These are phyloP conservation scores for Pistacia atlantica DNA, from an alignment of 345 rosid genomes.

Conservation along the genomic window DNA sequence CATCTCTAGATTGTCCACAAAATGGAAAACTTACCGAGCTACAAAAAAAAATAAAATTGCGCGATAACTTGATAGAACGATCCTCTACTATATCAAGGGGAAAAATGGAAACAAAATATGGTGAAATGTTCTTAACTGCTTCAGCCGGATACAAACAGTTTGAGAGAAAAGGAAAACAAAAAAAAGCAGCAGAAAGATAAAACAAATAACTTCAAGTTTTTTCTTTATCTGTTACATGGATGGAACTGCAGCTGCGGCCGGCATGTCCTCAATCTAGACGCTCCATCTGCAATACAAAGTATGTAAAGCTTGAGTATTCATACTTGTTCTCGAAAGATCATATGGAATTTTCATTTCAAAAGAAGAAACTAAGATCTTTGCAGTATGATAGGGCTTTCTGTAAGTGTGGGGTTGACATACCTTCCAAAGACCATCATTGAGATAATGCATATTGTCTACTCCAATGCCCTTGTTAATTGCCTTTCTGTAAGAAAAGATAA, in stretches of 20 bases:
- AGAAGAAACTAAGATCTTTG: not conserved
- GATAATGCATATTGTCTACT: constrained; percentile 98
- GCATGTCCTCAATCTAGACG: constrained; percentile 63
- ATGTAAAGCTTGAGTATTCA: not conserved
- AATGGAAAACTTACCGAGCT: not conserved
- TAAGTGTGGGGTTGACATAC: constrained; percentile 29
- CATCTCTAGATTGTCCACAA: not conserved
- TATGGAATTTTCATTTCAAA: not conserved
- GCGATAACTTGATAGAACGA: not conserved
- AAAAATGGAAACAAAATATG: not conserved
- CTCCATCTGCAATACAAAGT: constrained; percentile 64
- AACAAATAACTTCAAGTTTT: not conserved
- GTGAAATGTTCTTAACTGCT: constrained; percentile 11
- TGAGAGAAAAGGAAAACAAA: not conserved
- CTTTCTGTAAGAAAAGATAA: constrained; percentile 49
- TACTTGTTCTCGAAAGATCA: no score
- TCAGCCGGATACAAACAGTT: constrained; percentile 13
- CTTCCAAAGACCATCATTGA: constrained; percentile 99
- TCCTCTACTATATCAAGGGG: constrained; percentile 11
- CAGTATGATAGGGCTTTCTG: no score
- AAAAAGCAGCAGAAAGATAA: not conserved
- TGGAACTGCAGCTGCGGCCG: constrained; percentile 18
- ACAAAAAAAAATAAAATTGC: not conserved
- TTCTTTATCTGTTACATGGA: constrained; percentile 8
- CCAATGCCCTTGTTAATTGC: constrained; percentile 96